Conservation (phyloP, 768 basidiomycete species). For the Suillus occidentalis region DNA sequence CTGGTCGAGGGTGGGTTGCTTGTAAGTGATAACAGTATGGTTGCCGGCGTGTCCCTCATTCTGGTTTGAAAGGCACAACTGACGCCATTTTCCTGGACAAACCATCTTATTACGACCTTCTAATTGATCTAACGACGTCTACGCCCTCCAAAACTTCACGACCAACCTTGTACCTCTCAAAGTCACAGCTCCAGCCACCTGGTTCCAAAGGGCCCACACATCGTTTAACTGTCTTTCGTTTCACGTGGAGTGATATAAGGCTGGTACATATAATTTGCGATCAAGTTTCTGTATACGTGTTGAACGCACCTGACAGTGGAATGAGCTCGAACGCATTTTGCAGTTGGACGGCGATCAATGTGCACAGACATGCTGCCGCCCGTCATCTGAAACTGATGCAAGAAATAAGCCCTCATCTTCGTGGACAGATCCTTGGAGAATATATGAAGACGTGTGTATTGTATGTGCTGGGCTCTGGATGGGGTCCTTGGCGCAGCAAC, state of each 20-base stretch:
- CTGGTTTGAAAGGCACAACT: conserved; percentile 55
- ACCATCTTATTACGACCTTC: conserved; percentile 73
- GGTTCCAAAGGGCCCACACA: conserved; percentile 44
- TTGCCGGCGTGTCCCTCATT: not conserved
- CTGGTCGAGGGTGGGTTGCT: conserved; percentile 79
- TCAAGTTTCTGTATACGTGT: not conserved
- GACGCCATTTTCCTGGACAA: conserved; percentile 85
- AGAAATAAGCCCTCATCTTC: conserved; percentile 44
- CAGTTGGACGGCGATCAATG: conserved; percentile 44
- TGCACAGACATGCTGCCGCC: conserved; percentile 36
- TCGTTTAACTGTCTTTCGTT: conserved; percentile 62
- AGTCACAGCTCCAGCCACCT: conserved; percentile 38
- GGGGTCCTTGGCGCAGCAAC: conserved; percentile 60
- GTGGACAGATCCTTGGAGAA: conserved; percentile 76
- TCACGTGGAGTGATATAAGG: conserved; percentile 83
- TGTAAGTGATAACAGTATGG: conserved; percentile 45
- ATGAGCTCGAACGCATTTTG: conserved; percentile 71
- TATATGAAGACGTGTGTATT: conserved; percentile 85
- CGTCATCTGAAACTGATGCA: conserved; percentile 25
- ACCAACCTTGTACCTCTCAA: conserved; percentile 66
- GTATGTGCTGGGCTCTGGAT: conserved; percentile 84
- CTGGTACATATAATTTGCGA: conserved; percentile 43
- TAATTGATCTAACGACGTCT: conserved; percentile 76
- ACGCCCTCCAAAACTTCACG: conserved; percentile 59
- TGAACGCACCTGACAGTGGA: conserved; percentile 56